Base-by-base conservation (phyloP, 2,329 filamentous ascomycete genomes). In the Pezicula neosporulosa region DNA sequence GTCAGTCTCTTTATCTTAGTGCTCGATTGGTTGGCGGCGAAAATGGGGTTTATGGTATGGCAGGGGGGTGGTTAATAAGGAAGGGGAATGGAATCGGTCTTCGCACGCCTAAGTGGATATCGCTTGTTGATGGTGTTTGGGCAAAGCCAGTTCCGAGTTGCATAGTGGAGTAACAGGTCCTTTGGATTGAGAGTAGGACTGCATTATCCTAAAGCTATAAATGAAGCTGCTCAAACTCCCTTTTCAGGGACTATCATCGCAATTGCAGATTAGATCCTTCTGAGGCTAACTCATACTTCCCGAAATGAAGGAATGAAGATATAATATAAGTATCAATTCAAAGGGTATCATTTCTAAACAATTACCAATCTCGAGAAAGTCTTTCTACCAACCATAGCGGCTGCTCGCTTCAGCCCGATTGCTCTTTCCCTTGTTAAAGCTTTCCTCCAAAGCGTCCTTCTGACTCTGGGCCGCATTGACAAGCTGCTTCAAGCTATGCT, bases 401-500 rank as follows among this genome's bases (percentile, higher is more conserved):
- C 82, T 85, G 4, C 88, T 89, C 18, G 90, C 90, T 67, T 96
- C 91, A 61, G 82, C 86, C 68, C 89, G 85, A 64, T 92, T 94
- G 61, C 80, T 82, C 72, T 82, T 85, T 6, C 90, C 89, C 59
- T 85, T 77, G 18, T 90, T 90, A 74, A 96, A 97, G 66, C 89
- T 92, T 64, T 97, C 93, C 70, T 97, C 91, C 59, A 97, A 73
- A 2, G 90, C 91, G 10, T 96, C 90, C 65, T 85, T 85, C 71
- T 97, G 91, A 56, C 78, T 89, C 59, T 83, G 83, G 24, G 89
- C 92, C 55, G 87, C 87, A 69, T 84, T 90, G 59, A 97, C 88
- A 61, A 97, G 77, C 73, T 96, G 91, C 65, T 86, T 85, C 68
- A 97, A 76, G 63, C 82, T 95, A 71, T 97, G 91, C 73, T 97